A percentile compares a stretch with the other conserved stretches of the same genome.
phyloP scores from a whole-genome alignment of 352 stramenopile genomes.

The Globisporangium recalcitrans region DNA sequence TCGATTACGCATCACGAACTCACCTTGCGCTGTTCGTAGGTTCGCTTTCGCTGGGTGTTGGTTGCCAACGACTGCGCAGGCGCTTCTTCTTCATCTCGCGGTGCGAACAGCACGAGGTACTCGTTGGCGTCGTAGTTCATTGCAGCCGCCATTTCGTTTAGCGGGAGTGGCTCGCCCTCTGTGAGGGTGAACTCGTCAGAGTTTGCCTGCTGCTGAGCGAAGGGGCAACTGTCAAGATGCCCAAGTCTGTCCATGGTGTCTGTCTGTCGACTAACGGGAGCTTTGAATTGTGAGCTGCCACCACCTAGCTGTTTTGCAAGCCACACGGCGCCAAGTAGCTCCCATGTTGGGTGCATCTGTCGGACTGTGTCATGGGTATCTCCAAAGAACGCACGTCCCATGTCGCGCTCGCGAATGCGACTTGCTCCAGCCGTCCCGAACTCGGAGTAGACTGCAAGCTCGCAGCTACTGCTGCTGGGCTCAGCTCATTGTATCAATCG shows the following conservation, averaged over 20 bases:
- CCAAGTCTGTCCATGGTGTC: background rate
- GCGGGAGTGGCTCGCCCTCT: background rate
- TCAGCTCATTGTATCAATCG: background rate
- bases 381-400: background rate
- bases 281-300: background rate
- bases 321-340: background rate
- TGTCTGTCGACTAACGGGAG: background rate
- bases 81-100: background rate
- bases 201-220: background rate
- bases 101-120: background rate
- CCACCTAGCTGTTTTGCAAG: background rate
- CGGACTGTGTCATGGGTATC: too few species aligned
- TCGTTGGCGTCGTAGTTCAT: background rate
- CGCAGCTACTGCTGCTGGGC: too few species aligned
- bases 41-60: conserved; percentile 5
- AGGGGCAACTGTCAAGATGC: background rate
- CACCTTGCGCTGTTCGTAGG: conserved; percentile 12
- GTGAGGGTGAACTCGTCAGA: background rate
- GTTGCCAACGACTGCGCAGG: background rate
- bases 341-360: background rate
- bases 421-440: background rate
- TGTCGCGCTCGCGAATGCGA: background rate
- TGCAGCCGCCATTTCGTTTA: background rate
- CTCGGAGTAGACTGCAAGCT: too few species aligned
- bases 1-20: background rate